These are phyloP conservation scores for Xylariaceae sp. DNA, from an alignment of 2,329 filamentous ascomycete species.

Conservation along the genomic window DNA sequence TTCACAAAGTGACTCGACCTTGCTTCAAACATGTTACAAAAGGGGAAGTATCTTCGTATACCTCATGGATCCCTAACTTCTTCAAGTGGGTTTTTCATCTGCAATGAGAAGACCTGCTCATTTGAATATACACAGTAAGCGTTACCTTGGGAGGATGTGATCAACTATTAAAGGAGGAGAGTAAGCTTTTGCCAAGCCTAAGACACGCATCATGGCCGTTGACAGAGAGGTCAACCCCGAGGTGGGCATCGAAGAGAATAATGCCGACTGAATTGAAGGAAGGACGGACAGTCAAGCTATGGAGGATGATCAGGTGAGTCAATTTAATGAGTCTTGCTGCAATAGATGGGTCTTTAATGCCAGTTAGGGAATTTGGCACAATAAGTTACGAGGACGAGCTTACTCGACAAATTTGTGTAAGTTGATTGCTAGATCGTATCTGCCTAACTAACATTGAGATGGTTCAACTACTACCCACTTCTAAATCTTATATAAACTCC, in stretches of 20 bases:
- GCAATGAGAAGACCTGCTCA: background rate
- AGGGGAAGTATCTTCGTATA: conserved; percentile 5
- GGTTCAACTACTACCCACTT: no score
- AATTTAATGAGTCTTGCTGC: no score
- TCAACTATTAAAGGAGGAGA: background rate
- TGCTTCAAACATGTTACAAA: no score
- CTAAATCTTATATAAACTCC: no score
- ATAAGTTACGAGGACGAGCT: no score
- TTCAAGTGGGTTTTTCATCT: background rate
- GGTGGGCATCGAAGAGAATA: background rate
- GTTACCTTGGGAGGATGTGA: background rate
- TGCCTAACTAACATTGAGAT: background rate
- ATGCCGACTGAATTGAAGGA: no score
- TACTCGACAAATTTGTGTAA: no score
- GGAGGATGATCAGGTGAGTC: no score
- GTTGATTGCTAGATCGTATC: no score
- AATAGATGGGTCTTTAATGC: no score
- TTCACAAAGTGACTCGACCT: no score
- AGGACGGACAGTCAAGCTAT: background rate
- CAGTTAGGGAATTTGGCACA: background rate
- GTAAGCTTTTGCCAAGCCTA: background rate
- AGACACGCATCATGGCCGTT: background rate
- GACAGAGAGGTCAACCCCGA: background rate
- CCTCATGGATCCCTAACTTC: background rate
- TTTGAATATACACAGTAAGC: conserved; percentile 7